A percentile compares a stretch with the other conserved stretches of the same genome.
Conservation (phyloP, 1,284 basidiomycete species). For the Pseudozyma thailandica region DNA sequence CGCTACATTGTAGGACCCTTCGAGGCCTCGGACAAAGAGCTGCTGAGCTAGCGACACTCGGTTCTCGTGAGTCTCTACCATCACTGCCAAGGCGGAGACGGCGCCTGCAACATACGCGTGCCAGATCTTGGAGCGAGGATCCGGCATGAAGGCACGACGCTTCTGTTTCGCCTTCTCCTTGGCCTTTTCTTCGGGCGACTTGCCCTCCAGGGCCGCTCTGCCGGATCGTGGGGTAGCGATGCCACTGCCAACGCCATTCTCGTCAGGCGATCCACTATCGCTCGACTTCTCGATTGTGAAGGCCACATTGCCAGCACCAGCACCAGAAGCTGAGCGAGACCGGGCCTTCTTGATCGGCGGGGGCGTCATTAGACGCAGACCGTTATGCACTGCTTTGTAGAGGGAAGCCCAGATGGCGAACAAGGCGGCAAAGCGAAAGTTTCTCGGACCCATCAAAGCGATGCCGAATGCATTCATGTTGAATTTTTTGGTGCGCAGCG, state of each 20-base stretch:
- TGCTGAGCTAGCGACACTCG: constrained; percentile 86
- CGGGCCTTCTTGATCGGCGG: constrained; percentile 30
- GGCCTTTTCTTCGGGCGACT: constrained; percentile 48
- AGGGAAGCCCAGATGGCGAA: constrained; percentile 63
- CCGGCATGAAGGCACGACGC: constrained; percentile 57
- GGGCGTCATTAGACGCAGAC: constrained; percentile 61
- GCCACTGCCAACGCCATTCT: constrained; percentile 25
- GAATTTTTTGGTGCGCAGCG: constrained; percentile 52
- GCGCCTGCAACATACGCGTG: constrained; percentile 88
- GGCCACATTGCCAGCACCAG: constrained; percentile 2
- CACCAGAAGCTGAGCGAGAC: constrained; percentile 20
- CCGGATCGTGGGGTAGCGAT: constrained; percentile 55
- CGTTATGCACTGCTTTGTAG: constrained; percentile 65
- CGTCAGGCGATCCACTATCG: constrained; percentile 20
- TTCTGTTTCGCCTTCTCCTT: constrained; percentile 53
- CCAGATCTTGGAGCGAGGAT: constrained; percentile 74
- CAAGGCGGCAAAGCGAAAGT: constrained; percentile 62
- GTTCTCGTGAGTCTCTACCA: constrained; percentile 81
- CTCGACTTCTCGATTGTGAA: constrained; percentile 17
- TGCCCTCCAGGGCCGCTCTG: constrained; percentile 47
- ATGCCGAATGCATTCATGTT: constrained; percentile 35
- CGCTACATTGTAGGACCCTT: constrained; percentile 82
- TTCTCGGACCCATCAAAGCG: constrained; percentile 53
- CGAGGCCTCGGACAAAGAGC: constrained; percentile 83
- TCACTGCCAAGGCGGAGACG: constrained; percentile 80